Evolutionary conservation across 164 flowering plant species (phyloP), one percentile per base, ranked within the genome.

Genomic region (Warburgia ugandensis): DNA sequence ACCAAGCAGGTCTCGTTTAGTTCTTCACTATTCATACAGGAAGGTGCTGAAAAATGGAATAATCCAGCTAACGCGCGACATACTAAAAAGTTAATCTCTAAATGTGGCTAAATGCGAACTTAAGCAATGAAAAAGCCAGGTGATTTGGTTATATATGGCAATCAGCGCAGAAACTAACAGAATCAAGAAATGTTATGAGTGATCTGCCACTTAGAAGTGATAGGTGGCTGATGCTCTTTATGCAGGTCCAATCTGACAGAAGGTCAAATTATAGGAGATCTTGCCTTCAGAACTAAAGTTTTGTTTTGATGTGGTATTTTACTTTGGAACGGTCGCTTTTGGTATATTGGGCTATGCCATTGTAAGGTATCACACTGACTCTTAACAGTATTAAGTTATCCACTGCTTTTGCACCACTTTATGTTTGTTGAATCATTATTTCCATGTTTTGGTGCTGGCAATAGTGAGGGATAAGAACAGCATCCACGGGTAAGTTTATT

Each of bases 301-400:
- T 62, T 85, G 25, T 65, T 87, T 3, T 81, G 92, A 84, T 57
- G 83, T 55, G 75, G 91, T 28, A 49, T 83, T 45, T 25, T 80
- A 40, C 61, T 85, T n/a, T 45, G 88, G 94, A 35, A 69, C 83
- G 5, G 0, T 81, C 12, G 81, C 94, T 26, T 27, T 83, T 45
- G 86, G 94, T 39, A 45, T 85, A 33, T 79, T 92, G 48, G 80
- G 90, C 42, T 92, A 73, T 69, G 73, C 94, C 32, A 50, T 65
- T 42, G 54, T 70, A n/a, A 86, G 92, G 95, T 84, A 76, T 45
- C 21, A 31, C 23, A 20, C 29, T 14, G 4, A 27, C 32, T n/a
- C n/a, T n/a, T n/a, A n/a, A n/a, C n/a, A n/a, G n/a, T n/a, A n/a
- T n/a, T n/a, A n/a, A n/a, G n/a, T n/a, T n/a, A n/a, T n/a, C n/a